Percentiles rank a stretch among this genome's conserved stretches.
phyloP scores from a whole-genome alignment of 1,284 basidiomycete species.

The Fomitiporia mediterranea region DNA sequence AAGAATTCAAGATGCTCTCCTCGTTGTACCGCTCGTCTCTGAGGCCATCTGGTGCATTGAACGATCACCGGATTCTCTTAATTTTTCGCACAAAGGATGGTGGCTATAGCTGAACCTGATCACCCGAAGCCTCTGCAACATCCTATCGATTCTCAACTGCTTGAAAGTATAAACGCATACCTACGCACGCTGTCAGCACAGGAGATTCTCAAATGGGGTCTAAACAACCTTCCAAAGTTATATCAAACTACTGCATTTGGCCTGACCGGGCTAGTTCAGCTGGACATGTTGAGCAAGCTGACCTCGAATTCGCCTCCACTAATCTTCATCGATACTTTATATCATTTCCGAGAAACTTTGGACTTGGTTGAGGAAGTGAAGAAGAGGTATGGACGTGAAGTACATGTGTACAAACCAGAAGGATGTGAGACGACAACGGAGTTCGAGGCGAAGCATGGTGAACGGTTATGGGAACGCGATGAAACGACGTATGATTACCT shows the following conservation, averaged over 20 bases:
- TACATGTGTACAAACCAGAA: conserved; percentile 80
- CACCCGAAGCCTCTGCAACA: conserved; percentile 45
- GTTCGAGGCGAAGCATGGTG: conserved; percentile 82
- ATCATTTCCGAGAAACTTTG: conserved; percentile 94
- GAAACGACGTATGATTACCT: conserved; percentile 89
- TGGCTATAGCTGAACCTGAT: background rate
- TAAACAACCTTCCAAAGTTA: conserved; percentile 72
- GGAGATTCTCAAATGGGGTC: conserved; percentile 80
- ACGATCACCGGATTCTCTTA: background rate
- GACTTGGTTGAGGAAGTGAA: conserved; percentile 81
- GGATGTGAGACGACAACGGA: conserved; percentile 65
- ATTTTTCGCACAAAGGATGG: background rate
- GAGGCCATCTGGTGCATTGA: no score
- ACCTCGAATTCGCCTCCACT: conserved; percentile 59
- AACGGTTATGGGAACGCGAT: conserved; percentile 84
- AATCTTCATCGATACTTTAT: conserved; percentile 94
- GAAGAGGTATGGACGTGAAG: conserved; percentile 65
- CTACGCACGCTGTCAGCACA: conserved; percentile 70
- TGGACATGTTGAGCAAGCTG: conserved; percentile 89
- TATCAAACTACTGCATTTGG: conserved; percentile 95
- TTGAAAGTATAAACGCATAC: conserved; percentile 69
- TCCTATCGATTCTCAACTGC: conserved; percentile 61
- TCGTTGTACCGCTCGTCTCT: no score
- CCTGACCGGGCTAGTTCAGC: conserved; percentile 84
- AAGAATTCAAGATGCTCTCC: background rate